Base-by-base conservation (phyloP, 306 rosid species). In the Cucurbita moschata region DNA sequence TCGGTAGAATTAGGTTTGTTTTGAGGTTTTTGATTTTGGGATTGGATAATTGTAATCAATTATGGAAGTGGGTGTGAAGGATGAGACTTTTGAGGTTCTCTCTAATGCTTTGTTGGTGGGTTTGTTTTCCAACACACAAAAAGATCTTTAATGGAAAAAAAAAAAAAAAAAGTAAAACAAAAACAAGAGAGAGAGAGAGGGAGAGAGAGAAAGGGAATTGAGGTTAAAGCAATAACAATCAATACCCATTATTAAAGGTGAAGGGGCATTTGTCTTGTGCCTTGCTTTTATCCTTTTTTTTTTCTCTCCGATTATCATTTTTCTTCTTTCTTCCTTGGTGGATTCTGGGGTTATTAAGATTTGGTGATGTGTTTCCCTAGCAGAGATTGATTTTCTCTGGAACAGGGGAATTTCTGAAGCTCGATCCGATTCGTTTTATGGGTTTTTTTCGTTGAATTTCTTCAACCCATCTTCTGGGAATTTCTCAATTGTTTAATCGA, bases 201-300 rank as follows among this genome's bases (percentile, higher is more conserved):
- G 14, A 63, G 37, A 19, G 15, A 40, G 39, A 18, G 18, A 58
- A 55, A 39, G 35, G 35, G 13, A 7, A 8, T 49, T 59, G 71
- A 53, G 76, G 37, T 42, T 65, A 67, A 46, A 67, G 56, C 56
- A 49, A 58, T 67, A 46, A 73, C 68, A 64, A 54, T 76, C 18
- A 50, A 50, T 50, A n/a, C 78, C 83, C 85, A 83, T 77, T 57
- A 82, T 82, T 81, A 63, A 84, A 86, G 90, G 88, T 80, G 43
- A 80, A 72, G 77, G 74, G 72, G 61, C 59, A 47, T 55, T 62
- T 64, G 53, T 77, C 79, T 39, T 38, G 39, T 66, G 53, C 49
- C 60, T 39, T 76, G 10, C 55, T 44, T 21, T 40, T 53, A 63
- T 47, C 18, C 47, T 46, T 30, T 65, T 14, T 65, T 14, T 52